Evolutionary conservation across 163 green algal species (phyloP), one percentile per base, ranked within the genome.

Genomic region (Scenedesmus sp.): DNA sequence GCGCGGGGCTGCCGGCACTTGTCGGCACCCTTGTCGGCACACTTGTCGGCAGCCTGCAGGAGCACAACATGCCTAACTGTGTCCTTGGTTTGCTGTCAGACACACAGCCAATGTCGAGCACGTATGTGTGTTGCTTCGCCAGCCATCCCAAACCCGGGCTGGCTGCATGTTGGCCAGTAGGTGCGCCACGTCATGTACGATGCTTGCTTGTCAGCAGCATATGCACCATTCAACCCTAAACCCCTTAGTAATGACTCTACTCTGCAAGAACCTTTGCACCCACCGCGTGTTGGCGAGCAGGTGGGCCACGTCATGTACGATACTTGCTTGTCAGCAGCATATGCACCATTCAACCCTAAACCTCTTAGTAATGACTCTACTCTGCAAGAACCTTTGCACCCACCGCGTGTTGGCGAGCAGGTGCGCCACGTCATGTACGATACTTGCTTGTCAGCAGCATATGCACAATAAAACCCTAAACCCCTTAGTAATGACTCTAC

Each of bases 111-210:
- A 46, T 46, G 34, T 46, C 0, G 34, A 0, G 34, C 34, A 46
- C 34, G 0, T 46, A 46, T 46, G 34, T 46, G 34, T 46, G 34
- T 46, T 46, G 34, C 34, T 46, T 46, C 34, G 34, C 34, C 0
- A 46, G 34, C 62, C 62, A 23, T 70, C 9, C 4, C 10, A 70
- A 10, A 74, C n/a, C 66, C 26, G 15, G 10, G 5, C 55, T 82
- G 54, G 84, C 88, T 62, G 83, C 4, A 8, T 84, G 60, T 56
- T 77, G 0, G 16, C 60, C 79, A 82, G 15, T 18, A 92, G 46
- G 3, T 18, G n/a, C 66, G 60, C 56, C 46, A 92, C 15, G 18
- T 92, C 79, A 77, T 92, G 60, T 4, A 91, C 59, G 8, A 91
- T 34, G 1, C 10, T 20, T 70, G 62, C 62, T 70, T 70, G 10